Evolutionary conservation across 1,284 basidiomycete genomes (phyloP), one percentile per base, ranked within the genome.

Genomic region (Afroboletus lepidellus): DNA sequence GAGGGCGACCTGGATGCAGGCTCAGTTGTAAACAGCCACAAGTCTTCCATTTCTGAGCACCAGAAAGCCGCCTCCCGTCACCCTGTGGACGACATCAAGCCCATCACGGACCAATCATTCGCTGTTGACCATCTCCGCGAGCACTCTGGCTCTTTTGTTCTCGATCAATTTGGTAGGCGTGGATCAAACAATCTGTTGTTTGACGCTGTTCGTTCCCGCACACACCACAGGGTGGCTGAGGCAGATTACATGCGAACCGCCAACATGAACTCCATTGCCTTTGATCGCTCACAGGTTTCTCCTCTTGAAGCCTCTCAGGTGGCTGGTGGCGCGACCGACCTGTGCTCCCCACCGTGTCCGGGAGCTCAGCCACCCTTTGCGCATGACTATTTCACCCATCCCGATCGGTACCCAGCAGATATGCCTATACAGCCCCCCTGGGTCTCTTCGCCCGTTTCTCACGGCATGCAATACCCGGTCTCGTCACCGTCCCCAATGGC

Each of bases 131-230:
- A 52, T 23, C 46, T 52, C 32, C 47, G 56, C 51, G 57, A 49
- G 33, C 49, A 55, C 44, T 15, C 41, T 25, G 47, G 51, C 21
- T 20, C 51, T 18, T 50, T 56, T 11, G 9, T 39, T 42, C 18
- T 53, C 29, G 64, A 61, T 59, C 69, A 69, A 37, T 57, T 57
- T 48, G 67, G 66, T 24, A 67, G 69, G 47, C 69, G 70, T 36
- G 60, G 60, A 48, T 70, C 69, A 34, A 72, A 69, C 57, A 58
- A 59, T 50, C 50, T 60, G 20, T 51, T 60, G 48, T 72, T 66
- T 50, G 66, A 72, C 62, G 60, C 66, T 27, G 63, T 64, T 44
- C 65, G 59, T 50, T 48, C 65, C n/a, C 68, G 65, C 25, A 23
- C 48, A 33, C 57, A 67, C 42, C 62, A 71, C 45, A 69, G 46